phyloP scores from a whole-genome alignment of 441 rosid species.

The Aquilaria agallochum region DNA sequence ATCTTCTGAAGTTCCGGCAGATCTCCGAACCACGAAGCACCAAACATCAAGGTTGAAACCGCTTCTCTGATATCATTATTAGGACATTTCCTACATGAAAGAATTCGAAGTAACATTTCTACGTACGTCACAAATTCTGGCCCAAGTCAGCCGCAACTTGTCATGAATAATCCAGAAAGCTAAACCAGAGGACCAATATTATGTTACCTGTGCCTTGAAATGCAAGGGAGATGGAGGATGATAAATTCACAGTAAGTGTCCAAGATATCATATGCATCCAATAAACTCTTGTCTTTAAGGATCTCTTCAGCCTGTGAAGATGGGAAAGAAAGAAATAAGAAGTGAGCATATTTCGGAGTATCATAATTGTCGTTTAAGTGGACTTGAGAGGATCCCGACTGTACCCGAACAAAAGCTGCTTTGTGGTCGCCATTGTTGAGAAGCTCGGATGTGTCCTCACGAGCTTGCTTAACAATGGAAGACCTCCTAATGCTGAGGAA shows the following conservation, averaged over 20 bases:
- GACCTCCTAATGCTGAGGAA: conserved; percentile 19
- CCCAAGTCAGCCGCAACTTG: no score
- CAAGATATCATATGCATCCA: conserved; percentile 24
- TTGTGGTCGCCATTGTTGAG: conserved; percentile 12
- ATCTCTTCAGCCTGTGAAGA: conserved; percentile 24
- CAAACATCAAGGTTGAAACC: conserved; percentile 26
- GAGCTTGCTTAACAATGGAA: conserved; percentile 14
- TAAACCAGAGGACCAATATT: background rate
- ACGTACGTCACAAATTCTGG: background rate
- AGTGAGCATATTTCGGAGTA: no score
- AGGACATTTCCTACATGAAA: conserved; percentile 16
- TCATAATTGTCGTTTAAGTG: no score
- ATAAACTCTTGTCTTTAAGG: conserved; percentile 18
- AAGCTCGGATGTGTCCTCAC: conserved; percentile 19
- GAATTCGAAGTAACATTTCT: background rate
- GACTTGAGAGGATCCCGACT: background rate
- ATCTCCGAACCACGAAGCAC: conserved; percentile 27
- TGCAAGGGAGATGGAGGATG: conserved; percentile 17
- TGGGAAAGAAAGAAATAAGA: no score
- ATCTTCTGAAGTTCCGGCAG: conserved; percentile 25
- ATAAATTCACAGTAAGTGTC: conserved; percentile 23
- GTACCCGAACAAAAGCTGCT: conserved; percentile 14
- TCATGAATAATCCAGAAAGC: no score
- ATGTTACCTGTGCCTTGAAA: conserved; percentile 24
- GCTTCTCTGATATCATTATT: conserved; percentile 25